These are phyloP conservation scores for Eucalyptus regnans DNA, from an alignment of 345 rosid genomes.

Conservation along the genomic window DNA sequence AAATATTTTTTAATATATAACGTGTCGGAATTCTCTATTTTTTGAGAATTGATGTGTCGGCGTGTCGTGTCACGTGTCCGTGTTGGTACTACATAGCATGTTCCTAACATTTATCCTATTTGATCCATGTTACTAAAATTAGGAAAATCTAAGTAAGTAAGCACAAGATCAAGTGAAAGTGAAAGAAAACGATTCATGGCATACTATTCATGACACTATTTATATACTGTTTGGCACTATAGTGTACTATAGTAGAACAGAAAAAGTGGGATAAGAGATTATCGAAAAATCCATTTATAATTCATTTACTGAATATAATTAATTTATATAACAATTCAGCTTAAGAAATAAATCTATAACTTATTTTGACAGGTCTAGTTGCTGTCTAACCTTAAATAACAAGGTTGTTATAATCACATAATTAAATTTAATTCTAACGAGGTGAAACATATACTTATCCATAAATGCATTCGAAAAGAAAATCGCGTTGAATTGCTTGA, in stretches of 20 bases:
- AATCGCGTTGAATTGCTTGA: not conserved
- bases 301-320: no score
- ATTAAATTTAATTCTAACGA: not conserved
- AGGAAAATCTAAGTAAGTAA: no score
- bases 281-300: accelerated
- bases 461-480: not conserved
- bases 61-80: no score
- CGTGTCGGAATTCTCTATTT: no score
- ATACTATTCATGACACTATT: no score
- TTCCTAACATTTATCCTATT: no score
- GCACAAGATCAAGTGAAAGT: accelerated
- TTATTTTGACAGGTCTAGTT: accelerated
- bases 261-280: accelerated
- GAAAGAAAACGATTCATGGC: accelerated
- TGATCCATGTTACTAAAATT: accelerated
- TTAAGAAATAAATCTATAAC: no score
- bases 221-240: accelerated
- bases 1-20: no score
- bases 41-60: no score
- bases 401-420: not conserved
- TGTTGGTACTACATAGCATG: no score
- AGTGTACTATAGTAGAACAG: accelerated
- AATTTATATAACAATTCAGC: no score
- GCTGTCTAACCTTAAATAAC: not conserved
- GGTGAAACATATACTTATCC: not conserved